A percentile compares a stretch with the other conserved stretches of the same genome.
These are phyloP conservation scores for Kondoa subrosea DNA, from an alignment of 768 basidiomycete genomes.

Conservation along the genomic window DNA sequence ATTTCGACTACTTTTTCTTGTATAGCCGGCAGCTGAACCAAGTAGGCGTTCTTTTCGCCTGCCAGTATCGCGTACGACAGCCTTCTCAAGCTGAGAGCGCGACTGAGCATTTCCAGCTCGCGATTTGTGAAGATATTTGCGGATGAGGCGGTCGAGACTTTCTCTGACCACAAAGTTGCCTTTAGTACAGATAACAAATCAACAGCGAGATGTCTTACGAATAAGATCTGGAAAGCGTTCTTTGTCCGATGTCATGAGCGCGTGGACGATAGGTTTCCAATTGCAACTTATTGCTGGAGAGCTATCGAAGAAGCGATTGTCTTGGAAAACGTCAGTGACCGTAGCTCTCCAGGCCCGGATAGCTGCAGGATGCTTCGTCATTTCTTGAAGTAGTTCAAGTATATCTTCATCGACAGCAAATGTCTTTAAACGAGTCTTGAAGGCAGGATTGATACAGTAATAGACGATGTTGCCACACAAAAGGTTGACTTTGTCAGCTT, in stretches of 20 bases:
- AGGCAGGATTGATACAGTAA: conserved; percentile 60
- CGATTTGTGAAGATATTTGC: conserved; percentile 91
- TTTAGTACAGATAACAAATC: neutral
- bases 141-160: conserved; percentile 62
- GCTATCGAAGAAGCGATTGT: conserved; percentile 72
- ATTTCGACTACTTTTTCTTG: conserved; percentile 94
- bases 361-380: conserved; percentile 52
- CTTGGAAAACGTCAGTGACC: conserved; percentile 64
- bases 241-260: conserved; percentile 71
- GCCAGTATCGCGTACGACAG: conserved; percentile 71
- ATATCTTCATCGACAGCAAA: conserved; percentile 56
- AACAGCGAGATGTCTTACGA: conserved; percentile 16
- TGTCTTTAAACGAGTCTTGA: conserved; percentile 49
- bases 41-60: conserved; percentile 77
- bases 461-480: conserved; percentile 69
- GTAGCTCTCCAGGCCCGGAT: conserved; percentile 70
- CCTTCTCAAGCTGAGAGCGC: conserved; percentile 70
- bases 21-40: conserved; percentile 76
- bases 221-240: conserved; percentile 68
- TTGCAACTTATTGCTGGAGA: conserved; percentile 41
- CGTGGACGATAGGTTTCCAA: conserved; percentile 65
- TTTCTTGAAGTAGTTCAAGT: conserved; percentile 54
- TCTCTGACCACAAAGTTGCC: conserved; percentile 24
- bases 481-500: conserved; percentile 64
- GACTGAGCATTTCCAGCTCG: conserved; percentile 77